Conservation (phyloP, 2,329 filamentous ascomycete genomes). For the Cryoendolithus antarcticus region DNA sequence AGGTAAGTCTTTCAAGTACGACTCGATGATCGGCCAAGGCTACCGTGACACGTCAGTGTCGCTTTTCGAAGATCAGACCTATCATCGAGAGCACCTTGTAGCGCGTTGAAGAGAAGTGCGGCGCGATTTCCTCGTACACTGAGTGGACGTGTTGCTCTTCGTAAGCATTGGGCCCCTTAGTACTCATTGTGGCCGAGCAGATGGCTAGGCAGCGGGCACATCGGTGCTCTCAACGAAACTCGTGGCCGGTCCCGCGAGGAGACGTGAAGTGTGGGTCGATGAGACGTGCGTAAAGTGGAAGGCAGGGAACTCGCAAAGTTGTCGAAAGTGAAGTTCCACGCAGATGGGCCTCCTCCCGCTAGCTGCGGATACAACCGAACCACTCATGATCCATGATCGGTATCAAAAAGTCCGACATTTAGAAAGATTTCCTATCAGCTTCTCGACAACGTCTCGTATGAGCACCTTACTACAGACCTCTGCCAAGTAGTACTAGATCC, state of each 20-base stretch:
- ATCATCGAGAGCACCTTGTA: slow-evolving; percentile 43
- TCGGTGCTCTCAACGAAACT: neutral
- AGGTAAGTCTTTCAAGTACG: slow-evolving; percentile 55
- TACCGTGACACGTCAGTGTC: slow-evolving; percentile 73
- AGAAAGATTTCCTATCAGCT: no score
- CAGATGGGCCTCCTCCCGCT: neutral
- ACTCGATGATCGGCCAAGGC: slow-evolving; percentile 86
- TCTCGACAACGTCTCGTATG: no score
- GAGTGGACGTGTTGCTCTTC: slow-evolving; percentile 80
- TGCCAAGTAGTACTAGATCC: no score
- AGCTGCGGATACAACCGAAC: neutral
- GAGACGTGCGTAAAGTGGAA: neutral
- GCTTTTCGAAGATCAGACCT: slow-evolving; percentile 54
- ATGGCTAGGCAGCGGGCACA: neutral
- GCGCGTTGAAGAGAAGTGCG: slow-evolving; percentile 72
- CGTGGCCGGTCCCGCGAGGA: neutral
- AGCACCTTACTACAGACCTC: no score
- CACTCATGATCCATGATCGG: no score
- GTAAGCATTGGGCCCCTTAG: slow-evolving; percentile 35
- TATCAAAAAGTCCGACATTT: no score
- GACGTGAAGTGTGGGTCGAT: neutral
- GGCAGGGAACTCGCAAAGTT: neutral
- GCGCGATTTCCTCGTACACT: slow-evolving; percentile 79
- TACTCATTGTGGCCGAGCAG: slow-evolving; percentile 29
- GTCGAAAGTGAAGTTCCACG: neutral